Conservation (phyloP, 768 basidiomycete genomes). For the Phylloporus rhodoxanthus region DNA sequence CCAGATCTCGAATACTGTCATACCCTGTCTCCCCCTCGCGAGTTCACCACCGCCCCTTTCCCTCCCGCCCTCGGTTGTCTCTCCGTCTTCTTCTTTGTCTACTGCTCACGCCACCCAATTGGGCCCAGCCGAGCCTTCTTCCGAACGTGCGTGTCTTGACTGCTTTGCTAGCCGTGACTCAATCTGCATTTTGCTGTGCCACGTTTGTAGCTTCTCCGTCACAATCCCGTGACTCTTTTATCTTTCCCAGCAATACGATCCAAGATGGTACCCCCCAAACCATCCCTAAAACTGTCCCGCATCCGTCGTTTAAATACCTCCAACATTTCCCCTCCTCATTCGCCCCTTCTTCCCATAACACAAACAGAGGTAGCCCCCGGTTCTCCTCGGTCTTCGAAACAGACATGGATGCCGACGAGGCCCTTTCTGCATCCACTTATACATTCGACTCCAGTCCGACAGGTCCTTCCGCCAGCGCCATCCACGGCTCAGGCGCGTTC, state of each 20-base stretch:
- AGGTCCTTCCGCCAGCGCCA: conserved; percentile 1
- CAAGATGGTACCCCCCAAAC: conserved; percentile 24
- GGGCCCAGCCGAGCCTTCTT: conserved; percentile 14
- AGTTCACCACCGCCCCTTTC: conserved; percentile 2
- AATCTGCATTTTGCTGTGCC: conserved; percentile 6
- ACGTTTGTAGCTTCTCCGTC: conserved; percentile 23
- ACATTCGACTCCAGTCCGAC: conserved; percentile 21
- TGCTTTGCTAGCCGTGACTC: conserved; percentile 8
- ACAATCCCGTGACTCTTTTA: conserved; percentile 33
- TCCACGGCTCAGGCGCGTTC: conserved; percentile 9
- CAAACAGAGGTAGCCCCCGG: conserved; percentile 20
- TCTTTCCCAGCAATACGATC: conserved; percentile 31
- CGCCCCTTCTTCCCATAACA: conserved; percentile 17
- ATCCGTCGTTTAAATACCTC: conserved; percentile 14
- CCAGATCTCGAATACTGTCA: conserved; percentile 49
- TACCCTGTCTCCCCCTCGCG: conserved; percentile 17
- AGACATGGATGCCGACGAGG: conserved; percentile 22
- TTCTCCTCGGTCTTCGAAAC: conserved; percentile 20
- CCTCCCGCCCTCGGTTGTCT: neutral
- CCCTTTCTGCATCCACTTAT: conserved; percentile 28
- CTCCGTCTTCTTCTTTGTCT: neutral
- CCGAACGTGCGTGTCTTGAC: conserved; percentile 22
- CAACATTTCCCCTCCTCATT: conserved; percentile 22
- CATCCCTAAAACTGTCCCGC: conserved; percentile 12
- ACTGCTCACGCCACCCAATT: conserved; percentile 14